phyloP scores from a whole-genome alignment of 352 stramenopile genomes.

The Pythium dissimile region DNA sequence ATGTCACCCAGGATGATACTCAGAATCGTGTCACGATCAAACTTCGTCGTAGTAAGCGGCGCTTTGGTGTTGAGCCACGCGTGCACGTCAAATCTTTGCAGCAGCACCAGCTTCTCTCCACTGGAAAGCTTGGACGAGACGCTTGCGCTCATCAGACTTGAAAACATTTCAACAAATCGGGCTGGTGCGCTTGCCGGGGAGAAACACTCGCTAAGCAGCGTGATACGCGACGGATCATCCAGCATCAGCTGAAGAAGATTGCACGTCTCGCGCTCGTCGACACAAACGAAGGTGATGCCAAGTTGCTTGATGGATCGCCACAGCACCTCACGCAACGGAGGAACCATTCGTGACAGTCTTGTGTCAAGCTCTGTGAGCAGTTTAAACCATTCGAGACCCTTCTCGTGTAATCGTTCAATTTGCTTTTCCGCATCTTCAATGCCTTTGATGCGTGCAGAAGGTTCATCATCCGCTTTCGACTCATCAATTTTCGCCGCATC shows the following conservation, averaged over 20 bases:
- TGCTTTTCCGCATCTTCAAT: conserved; percentile 22
- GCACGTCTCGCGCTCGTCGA: conserved; percentile 81
- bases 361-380: conserved; percentile 75
- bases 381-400: conserved; percentile 82
- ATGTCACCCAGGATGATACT: conserved; percentile 78
- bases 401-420: conserved; percentile 52
- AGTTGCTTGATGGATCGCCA: conserved; percentile 84
- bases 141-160: conserved; percentile 77
- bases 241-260: conserved; percentile 82
- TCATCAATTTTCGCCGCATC: background rate
- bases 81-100: conserved; percentile 76
- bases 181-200: conserved; percentile 64
- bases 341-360: conserved; percentile 78
- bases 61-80: conserved; percentile 64
- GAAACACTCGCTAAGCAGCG: conserved; percentile 80
- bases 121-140: conserved; percentile 60
- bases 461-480: background rate
- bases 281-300: conserved; percentile 70
- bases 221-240: conserved; percentile 77
- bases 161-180: conserved; percentile 87
- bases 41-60: conserved; percentile 49
- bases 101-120: conserved; percentile 68
- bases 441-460: background rate
- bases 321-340: conserved; percentile 74
- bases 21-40: conserved; percentile 79